These are phyloP conservation scores for Phaeodactylum tricornutum DNA, from an alignment of 108 stramenopile species.

Conservation along the genomic window DNA sequence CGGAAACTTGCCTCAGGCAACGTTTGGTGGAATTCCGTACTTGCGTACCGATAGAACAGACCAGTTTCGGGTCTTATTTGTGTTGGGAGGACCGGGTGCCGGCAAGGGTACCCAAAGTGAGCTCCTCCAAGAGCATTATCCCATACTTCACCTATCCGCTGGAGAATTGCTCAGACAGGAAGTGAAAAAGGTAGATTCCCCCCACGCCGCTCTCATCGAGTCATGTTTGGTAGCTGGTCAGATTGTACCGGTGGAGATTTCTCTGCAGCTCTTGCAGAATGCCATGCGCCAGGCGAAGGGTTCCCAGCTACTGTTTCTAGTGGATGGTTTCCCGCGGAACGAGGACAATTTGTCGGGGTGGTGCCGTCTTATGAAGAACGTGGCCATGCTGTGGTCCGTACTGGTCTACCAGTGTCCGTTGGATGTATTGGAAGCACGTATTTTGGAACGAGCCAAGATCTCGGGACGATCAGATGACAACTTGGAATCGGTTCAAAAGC, in stretches of 20 bases:
- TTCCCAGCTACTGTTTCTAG: conserved; percentile 62
- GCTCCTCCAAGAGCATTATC: conserved; percentile 58
- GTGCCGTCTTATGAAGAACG: conserved; percentile 47
- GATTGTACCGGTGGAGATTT: conserved; percentile 93
- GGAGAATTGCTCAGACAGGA: conserved; percentile 89
- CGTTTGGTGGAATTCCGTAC: not conserved
- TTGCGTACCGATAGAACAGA: not conserved
- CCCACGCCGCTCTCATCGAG: conserved; percentile 72
- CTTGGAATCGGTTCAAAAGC: conserved; percentile 63
- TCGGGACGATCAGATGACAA: conserved; percentile 95
- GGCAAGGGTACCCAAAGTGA: conserved; percentile 93
- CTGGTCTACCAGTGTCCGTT: conserved; percentile 90
- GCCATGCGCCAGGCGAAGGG: conserved; percentile 64
- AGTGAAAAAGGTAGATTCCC: conserved; percentile 43
- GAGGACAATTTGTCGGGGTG: conserved; percentile 86
- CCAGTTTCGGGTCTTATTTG: conserved; percentile 65
- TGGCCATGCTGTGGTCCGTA: conserved; percentile 47
- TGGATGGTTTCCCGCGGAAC: conserved; percentile 98
- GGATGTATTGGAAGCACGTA: conserved; percentile 62
- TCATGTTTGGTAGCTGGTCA: conserved; percentile 77
- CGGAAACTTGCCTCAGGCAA: not conserved
- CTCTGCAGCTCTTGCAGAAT: conserved; percentile 65
- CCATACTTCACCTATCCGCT: conserved; percentile 79
- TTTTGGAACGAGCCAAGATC: conserved; percentile 63
- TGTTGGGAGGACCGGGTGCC: conserved; percentile 86